Conservation (phyloP, 805 yeast species). For the Saccharomycopsis synnaedendra region DNA sequence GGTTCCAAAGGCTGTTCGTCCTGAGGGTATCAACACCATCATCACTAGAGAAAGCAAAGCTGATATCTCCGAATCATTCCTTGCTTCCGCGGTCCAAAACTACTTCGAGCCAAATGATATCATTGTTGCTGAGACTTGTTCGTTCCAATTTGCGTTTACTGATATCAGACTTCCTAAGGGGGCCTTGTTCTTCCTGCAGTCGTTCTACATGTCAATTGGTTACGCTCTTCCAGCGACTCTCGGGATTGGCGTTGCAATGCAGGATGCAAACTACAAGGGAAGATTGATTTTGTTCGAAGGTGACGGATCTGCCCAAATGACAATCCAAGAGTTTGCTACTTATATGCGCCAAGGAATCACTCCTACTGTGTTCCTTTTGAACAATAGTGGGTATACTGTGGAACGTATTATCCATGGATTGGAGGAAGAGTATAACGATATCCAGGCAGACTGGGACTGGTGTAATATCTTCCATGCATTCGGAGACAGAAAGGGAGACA, state of each 20-base stretch:
- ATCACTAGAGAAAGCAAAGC: constrained; percentile 18
- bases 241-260: constrained; percentile 68
- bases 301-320: constrained; percentile 94
- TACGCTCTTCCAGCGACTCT: constrained; percentile 79
- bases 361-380: constrained; percentile 64
- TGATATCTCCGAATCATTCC: constrained; percentile 35
- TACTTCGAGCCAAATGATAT: constrained; percentile 53
- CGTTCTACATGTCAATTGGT: constrained; percentile 79
- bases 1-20: constrained; percentile 17
- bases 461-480: constrained; percentile 52
- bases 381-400: constrained; percentile 83
- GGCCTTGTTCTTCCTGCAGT: constrained; percentile 47
- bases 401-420: constrained; percentile 83
- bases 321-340: constrained; percentile 71
- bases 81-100: constrained; percentile 30
- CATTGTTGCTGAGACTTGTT: constrained; percentile 74
- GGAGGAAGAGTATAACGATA: constrained; percentile 66
- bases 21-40: constrained; percentile 18
- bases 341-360: constrained; percentile 46
- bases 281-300: constrained; percentile 73
- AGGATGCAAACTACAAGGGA: constrained; percentile 34
- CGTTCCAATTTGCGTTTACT: constrained; percentile 67
- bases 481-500: constrained; percentile 34
- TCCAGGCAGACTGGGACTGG: constrained; percentile 79
- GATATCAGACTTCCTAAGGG: constrained; percentile 52